Evolutionary conservation across 2,329 filamentous ascomycete species (phyloP).

Genomic region (Botrytis byssoidea): DNA sequence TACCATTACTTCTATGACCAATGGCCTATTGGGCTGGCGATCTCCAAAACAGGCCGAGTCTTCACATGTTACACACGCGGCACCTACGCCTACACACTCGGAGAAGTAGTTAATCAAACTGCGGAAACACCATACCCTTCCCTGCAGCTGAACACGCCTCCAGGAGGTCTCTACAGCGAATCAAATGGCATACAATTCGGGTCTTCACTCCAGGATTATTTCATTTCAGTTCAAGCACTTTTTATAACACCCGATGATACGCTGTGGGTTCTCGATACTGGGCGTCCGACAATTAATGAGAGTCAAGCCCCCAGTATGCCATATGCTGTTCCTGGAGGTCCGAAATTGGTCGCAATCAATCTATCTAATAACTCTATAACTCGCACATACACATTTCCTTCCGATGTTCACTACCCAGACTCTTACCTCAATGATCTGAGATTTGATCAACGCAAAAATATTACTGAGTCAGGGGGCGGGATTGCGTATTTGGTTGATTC

Average conservation of each 20-base stretch:
- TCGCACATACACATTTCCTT: conserved; percentile 44
- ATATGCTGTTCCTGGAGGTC: conserved; percentile 47
- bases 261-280: conserved; percentile 44
- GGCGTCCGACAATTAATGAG: conserved; percentile 39
- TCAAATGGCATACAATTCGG: conserved; percentile 46
- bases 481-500: conserved; percentile 48
- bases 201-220: conserved; percentile 42
- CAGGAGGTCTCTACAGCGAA: conserved; percentile 26
- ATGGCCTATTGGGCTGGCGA: conserved; percentile 48
- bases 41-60: conserved; percentile 44
- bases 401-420: conserved; percentile 46
- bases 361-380: conserved; percentile 36
- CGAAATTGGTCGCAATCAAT: conserved; percentile 43
- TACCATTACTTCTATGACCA: conserved; percentile 50
- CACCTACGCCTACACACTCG: conserved; percentile 46
- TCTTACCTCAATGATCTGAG: conserved; percentile 49
- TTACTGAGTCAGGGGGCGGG: conserved; percentile 42
- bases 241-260: conserved; percentile 47
- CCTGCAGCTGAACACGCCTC: conserved; percentile 41
- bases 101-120: conserved; percentile 43
- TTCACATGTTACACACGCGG: conserved; percentile 49
- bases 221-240: conserved; percentile 47
- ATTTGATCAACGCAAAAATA: conserved; percentile 46
- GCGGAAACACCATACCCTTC: conserved; percentile 48
- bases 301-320: conserved; percentile 43